phyloP scores from a whole-genome alignment of 2,329 filamentous ascomycete species.

The Aspergillus piperis region DNA sequence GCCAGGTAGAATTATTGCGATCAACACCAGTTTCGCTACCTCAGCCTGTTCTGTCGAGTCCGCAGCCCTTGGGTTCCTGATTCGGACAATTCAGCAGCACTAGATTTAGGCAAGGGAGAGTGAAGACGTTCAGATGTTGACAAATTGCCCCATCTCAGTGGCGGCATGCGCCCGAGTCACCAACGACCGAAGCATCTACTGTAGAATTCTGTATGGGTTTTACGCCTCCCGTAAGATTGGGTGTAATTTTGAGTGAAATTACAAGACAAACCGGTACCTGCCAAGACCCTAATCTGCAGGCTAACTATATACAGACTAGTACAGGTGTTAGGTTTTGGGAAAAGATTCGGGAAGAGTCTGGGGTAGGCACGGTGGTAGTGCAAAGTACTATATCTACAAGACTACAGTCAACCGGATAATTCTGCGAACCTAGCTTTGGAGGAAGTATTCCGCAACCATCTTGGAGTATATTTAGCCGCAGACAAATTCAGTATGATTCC shows the following conservation, averaged over 20 bases:
- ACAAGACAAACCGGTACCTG: not conserved
- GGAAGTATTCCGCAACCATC: not conserved
- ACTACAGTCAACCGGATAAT: constrained; percentile 3
- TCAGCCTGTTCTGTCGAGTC: not conserved
- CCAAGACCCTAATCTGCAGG: not conserved
- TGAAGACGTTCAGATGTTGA: not conserved
- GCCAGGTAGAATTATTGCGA: not conserved
- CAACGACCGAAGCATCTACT: not conserved
- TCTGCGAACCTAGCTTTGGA: not conserved
- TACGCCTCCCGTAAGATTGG: not conserved
- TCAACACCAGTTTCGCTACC: not conserved
- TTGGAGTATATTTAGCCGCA: constrained; percentile 15
- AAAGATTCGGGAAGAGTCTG: no score
- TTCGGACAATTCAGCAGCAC: not conserved
- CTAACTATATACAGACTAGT: not conserved
- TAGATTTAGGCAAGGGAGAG: not conserved
- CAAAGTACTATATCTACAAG: not conserved
- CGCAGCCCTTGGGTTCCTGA: not conserved
- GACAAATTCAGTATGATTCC: constrained; percentile 14
- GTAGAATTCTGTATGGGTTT: not conserved
- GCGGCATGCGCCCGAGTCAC: not conserved
- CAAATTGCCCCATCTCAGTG: not conserved
- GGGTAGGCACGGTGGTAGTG: no score
- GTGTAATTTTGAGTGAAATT: not conserved
- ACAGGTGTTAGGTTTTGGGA: not conserved